Conservation (phyloP, 306 rosid genomes). For the Alnus glutinosa region DNA sequence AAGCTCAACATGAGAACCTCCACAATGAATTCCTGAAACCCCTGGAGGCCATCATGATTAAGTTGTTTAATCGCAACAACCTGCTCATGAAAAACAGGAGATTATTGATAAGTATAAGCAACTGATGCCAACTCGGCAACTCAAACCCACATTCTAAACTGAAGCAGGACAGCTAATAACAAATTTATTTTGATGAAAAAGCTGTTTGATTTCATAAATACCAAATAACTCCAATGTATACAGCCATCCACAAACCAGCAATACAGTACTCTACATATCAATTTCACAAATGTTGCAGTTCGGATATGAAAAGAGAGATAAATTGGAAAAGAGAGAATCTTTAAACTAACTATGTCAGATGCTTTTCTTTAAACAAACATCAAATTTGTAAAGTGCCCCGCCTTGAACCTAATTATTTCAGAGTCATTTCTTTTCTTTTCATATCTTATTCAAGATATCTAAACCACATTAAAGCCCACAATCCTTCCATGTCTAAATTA, state of each 20-base stretch:
- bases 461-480: neutral
- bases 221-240: neutral
- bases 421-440: neutral
- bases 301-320: neutral
- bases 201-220: neutral
- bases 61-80: conserved; percentile 88
- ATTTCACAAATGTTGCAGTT: neutral
- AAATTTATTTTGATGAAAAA: neutral
- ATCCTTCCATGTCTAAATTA: neutral
- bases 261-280: neutral
- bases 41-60: conserved; percentile 79
- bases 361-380: neutral
- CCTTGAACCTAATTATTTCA: neutral
- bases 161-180: neutral
- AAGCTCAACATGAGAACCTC: conserved; percentile 97
- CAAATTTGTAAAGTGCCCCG: neutral
- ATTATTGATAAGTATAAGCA: neutral
- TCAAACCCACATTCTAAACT: neutral
- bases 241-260: neutral
- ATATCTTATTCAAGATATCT: neutral
- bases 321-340: neutral
- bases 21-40: conserved; percentile 85
- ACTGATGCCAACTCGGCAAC: neutral
- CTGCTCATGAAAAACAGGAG: conserved; percentile 39
- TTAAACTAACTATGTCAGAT: neutral